Base-by-base conservation (phyloP, 208 protist genomes). In the Entamoeba invadens region DNA sequence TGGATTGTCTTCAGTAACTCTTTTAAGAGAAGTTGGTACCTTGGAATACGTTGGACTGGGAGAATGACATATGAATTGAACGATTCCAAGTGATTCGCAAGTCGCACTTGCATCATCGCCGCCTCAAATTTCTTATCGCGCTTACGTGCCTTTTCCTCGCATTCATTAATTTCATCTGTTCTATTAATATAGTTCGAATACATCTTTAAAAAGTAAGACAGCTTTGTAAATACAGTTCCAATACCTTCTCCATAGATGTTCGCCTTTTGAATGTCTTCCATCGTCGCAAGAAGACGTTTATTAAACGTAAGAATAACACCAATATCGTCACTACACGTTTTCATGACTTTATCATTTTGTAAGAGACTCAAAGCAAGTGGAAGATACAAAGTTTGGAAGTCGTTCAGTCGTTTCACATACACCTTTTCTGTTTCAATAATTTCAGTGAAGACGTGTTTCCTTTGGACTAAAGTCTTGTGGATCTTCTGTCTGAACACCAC, bases 41-140 rank as follows among this genome's bases (percentile, higher is more conserved):
- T 87, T 35, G 57, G 57, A 87, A 87, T 87, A 35, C 57, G 10
- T 87, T 87, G 57, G 38, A 87, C 25, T 10, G 57, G 57, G 12
- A 87, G 57, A 87, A 87, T 87, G 38, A 87, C 57, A 87, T 87
- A 87, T 42, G 57, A 87, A 87, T 87, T 87, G 38, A 87, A 87
- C 38, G 57, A 87, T 87, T 87, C 57, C 57, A 87, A 42, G 31
- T 87, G 31, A 87, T 44, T 14, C 12, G 57, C 25, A 35, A 1
- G 31, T 87, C 57, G 31, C 31, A 44, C 38, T 0, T 87, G 8
- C 0, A 42, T 87, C 31, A 87, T 87, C 0, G 10, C 12, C 31
- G 18, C 25, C 38, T 87, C 57, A n/a, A 87, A 87, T 87, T 87
- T 18, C 38, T 87, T 87, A 87, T 87, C 38, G 12, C 18, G 0